Evolutionary conservation across 257 asterid genomes (phyloP).

Genomic region (Hygrophila difformis): DNA sequence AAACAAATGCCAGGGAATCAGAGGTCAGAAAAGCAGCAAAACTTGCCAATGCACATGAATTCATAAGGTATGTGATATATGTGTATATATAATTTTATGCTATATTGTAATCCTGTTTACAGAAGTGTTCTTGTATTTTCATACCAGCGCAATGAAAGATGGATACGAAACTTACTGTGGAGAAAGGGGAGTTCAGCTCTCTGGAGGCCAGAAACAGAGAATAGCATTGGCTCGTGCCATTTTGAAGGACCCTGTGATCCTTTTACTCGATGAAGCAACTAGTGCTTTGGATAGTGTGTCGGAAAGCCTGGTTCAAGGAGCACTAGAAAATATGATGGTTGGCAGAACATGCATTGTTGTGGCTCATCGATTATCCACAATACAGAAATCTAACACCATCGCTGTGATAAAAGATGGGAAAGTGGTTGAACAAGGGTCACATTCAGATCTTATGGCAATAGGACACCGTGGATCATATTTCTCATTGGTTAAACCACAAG

Average conservation of each 20-base stretch:
- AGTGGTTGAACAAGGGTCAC: slow-evolving; percentile 70
- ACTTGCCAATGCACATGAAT: slow-evolving; percentile 76
- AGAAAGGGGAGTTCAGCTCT: slow-evolving; percentile 65
- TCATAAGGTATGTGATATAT: slow-evolving; percentile 66
- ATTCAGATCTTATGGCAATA: slow-evolving; percentile 48
- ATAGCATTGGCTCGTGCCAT: slow-evolving; percentile 79
- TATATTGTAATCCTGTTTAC: background rate
- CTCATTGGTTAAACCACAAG: slow-evolving; percentile 48
- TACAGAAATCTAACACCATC: slow-evolving; percentile 61
- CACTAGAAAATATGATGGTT: slow-evolving; percentile 68
- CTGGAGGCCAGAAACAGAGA: slow-evolving; percentile 79
- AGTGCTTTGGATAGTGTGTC: slow-evolving; percentile 75
- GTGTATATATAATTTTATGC: background rate
- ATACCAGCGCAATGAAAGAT: slow-evolving; percentile 64
- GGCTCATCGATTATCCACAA: slow-evolving; percentile 70
- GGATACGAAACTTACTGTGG: slow-evolving; percentile 76
- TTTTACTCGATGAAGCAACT: slow-evolving; percentile 71
- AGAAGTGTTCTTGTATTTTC: background rate
- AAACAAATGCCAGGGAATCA: slow-evolving; percentile 42
- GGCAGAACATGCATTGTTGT: slow-evolving; percentile 63
- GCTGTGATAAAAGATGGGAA: slow-evolving; percentile 66
- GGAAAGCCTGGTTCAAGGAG: slow-evolving; percentile 71
- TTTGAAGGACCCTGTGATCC: slow-evolving; percentile 58
- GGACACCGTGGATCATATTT: slow-evolving; percentile 48
- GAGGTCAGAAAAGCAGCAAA: slow-evolving; percentile 61